Base-by-base conservation (phyloP, 1,284 basidiomycete species). In the Lentinula novae-zelandiae region DNA sequence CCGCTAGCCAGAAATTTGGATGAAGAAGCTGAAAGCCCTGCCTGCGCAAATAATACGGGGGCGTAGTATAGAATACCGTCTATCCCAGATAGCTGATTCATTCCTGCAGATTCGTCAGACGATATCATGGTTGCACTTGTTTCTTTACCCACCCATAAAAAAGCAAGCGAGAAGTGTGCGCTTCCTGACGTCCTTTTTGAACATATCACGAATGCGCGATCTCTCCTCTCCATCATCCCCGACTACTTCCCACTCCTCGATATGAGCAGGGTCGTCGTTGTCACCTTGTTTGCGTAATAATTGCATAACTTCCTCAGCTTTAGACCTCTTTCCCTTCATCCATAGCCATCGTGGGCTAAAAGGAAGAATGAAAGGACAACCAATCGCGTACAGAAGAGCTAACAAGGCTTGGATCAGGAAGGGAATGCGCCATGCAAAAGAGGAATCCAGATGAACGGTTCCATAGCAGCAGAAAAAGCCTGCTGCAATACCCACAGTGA, bases 1-100 rank as follows among this genome's bases (percentile, higher is more conserved):
- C 81, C 82, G 6, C 80, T 80, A 0, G 82, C 81, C 31, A 83
- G 71, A 69, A 84, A 82, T 0, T 80, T 76, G 6, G 80, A 75
- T 40, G 75, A 75, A 42, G 71, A 71, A 0, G 75, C 75, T 4
- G 76, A 75, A 17, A 84, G 72, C 36, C 81, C 78, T 1, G 80
- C 81, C 67, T 82, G 81, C 4, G 75, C 68, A 66, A 84, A 84
- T 15, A 83, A 69, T 2, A 79, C 72, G 0, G 82, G 82, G 0
- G 81, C 82, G 61, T 80, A 84, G 70, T 82, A 72, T 44, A 58
- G 9, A 31, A 60, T 20, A 22, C 36, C 50, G 22, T 55, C 52
- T 20, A 53, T 53, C 2, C 52, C 34, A 10, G 52, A 39, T 5
- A 53, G 38, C n/a, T 53, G 52, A 20, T 53, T 34, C 52, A 39